phyloP scores from a whole-genome alignment of 164 flowering plant genomes.

The Berberis vulgaris region DNA sequence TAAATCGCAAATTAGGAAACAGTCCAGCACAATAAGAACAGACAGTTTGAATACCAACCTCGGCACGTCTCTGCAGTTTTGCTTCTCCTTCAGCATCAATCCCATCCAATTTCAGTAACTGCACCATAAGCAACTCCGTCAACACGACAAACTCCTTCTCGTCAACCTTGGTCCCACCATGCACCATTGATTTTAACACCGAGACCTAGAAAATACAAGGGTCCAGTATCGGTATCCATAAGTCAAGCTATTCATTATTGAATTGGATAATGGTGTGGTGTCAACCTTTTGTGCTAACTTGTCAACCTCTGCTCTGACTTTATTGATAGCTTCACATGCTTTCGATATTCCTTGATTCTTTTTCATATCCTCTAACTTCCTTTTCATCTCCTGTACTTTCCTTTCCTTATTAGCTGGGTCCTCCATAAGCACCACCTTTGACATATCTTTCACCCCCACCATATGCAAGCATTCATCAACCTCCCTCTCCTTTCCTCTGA shows the following conservation, averaged over 20 bases:
- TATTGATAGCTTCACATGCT: slow-evolving; percentile 47
- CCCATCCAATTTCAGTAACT: background rate
- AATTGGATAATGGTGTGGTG: background rate
- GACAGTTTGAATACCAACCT: background rate
- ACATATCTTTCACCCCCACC: slow-evolving; percentile 48
- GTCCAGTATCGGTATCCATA: background rate
- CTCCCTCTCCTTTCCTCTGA: slow-evolving; percentile 52
- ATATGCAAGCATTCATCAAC: slow-evolving; percentile 36
- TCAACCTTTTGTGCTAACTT: slow-evolving; percentile 55
- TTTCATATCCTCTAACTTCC: slow-evolving; percentile 18
- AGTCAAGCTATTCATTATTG: background rate
- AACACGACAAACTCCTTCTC: background rate
- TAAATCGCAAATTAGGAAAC: too few species aligned
- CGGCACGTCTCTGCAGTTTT: background rate
- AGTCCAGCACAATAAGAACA: too few species aligned
- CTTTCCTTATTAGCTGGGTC: slow-evolving; percentile 33
- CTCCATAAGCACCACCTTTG: slow-evolving; percentile 46
- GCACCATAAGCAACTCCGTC: background rate
- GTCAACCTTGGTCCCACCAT: slow-evolving; percentile 1
- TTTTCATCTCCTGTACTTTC: background rate
- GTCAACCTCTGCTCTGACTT: slow-evolving; percentile 56
- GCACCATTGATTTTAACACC: background rate
- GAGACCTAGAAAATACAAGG: background rate
- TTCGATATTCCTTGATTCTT: slow-evolving; percentile 20
- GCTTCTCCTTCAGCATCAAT: slow-evolving; percentile 3